Evolutionary conservation across 768 basidiomycete species (phyloP), one percentile per base, ranked within the genome.

Genomic region (Termitomyces sp.): DNA sequence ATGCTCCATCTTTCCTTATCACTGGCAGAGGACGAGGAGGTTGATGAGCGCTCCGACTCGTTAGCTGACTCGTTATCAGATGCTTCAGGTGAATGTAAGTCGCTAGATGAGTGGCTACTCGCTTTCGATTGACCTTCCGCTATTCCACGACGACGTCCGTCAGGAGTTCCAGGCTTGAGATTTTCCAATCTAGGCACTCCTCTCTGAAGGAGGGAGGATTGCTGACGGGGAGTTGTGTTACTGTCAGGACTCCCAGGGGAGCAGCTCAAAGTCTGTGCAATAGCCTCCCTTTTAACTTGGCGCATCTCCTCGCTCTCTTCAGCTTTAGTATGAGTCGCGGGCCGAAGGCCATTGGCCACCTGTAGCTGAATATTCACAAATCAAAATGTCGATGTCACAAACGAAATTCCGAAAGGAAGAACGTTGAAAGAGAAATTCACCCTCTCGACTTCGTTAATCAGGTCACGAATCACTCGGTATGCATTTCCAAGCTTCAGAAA

Each of bases 381-480:
- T 41, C 37, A 52, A 52, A 52, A 52, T 51, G 58, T 59, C 29
- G 50, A 39, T 46, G 46, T 51, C 36, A 42, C 39, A 39, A 51
- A 44, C 50, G 46, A 54, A 27, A 31, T 27, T 16, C 16, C 22
- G 22, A 44, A 26, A 44, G 37, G 3, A 44, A 26, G 37, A 6
- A 27, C 27, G 34, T 37, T 20, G 49, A 57, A 31, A 52, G 32
- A 18, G 46, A 36, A n/a, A 58, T 48, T 55, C 43, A 60, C 64
- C 63, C 76, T 69, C 66, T 76, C 74, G 46, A 71, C 69, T 56
- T 79, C 76, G 29, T 74, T 68, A 16, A 81, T 51, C 29, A 83
- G 65, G 57, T 76, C 73, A 39, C 69, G 63, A 54, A 82, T 68
- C 14, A 80, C 72, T 58, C 70, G 75, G 20, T 71, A 67, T 29